Conservation (phyloP, 129 eudicot genomes). For the Silybum marianum region DNA sequence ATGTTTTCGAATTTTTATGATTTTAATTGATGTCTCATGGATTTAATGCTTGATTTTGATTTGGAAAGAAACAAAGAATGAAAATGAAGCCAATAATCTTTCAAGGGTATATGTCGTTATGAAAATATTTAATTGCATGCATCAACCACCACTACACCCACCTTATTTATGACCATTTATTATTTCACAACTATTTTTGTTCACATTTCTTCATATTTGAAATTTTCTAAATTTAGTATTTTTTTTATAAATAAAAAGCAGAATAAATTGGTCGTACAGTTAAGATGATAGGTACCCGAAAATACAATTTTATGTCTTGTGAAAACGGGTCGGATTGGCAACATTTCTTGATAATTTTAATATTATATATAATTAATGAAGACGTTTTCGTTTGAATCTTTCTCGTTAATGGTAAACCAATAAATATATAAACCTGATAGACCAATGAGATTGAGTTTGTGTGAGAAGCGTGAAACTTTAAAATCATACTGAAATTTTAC, state of each 20-base stretch:
- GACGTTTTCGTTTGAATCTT: no score
- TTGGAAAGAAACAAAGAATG: slow-evolving; percentile 2
- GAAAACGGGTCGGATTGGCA: no score
- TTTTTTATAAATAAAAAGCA: no score
- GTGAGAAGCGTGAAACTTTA: no score
- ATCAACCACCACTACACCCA: slow-evolving; percentile 22
- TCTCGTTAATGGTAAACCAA: no score
- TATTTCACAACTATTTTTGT: slow-evolving; percentile 15
- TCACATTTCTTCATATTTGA: not conserved
- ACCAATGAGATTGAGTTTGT: no score
- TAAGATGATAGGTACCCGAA: not conserved
- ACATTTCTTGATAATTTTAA: no score
- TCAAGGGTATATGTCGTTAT: slow-evolving; percentile 17
- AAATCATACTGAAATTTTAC: no score
- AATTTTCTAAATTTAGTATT: not conserved
- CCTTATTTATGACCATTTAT: slow-evolving; percentile 16
- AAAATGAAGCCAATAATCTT: slow-evolving; percentile 12
- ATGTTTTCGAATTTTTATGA: not conserved
- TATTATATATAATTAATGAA: no score
- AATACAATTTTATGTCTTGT: not conserved
- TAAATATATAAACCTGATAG: no score
- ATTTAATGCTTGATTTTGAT: slow-evolving; percentile 21
- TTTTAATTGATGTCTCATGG: not conserved
- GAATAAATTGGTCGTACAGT: not conserved
- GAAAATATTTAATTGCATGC: slow-evolving; percentile 24